Evolutionary conservation across 345 rosid species (phyloP).

Genomic region (Carallia pectinifolia): DNA sequence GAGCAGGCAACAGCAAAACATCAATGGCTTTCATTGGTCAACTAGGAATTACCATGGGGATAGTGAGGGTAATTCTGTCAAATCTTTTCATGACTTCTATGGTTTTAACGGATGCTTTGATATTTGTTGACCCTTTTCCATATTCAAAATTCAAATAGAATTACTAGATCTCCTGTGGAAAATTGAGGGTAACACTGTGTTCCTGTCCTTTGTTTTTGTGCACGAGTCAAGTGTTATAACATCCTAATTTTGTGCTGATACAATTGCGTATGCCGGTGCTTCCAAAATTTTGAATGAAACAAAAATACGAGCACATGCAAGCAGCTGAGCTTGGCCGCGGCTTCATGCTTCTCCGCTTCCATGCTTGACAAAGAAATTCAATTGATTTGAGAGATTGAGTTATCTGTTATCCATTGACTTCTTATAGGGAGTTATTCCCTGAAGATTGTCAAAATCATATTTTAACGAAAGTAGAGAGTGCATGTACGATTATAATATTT

Average conservation of each 20-base stretch:
- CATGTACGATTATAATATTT: too few species aligned
- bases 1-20: conserved; percentile 16
- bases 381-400: too few species aligned
- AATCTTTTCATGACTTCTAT: conserved; percentile 1
- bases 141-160: not conserved
- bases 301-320: conserved; percentile 20
- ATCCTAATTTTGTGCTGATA: not conserved
- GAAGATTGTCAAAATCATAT: too few species aligned
- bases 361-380: too few species aligned
- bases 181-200: not conserved
- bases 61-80: not conserved
- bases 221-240: not conserved
- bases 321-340: not conserved
- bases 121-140: not conserved
- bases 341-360: too few species aligned
- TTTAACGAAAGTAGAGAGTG: too few species aligned
- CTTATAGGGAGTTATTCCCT: too few species aligned
- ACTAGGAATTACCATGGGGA: not conserved
- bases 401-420: too few species aligned
- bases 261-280: not conserved
- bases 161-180: not conserved
- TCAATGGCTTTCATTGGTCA: not conserved
- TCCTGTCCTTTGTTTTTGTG: conserved; percentile 2
- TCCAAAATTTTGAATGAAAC: not conserved
- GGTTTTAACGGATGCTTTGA: not conserved